Evolutionary conservation across 2,329 filamentous ascomycete genomes (phyloP).

Genomic region (Pseudocercospora ulei): DNA sequence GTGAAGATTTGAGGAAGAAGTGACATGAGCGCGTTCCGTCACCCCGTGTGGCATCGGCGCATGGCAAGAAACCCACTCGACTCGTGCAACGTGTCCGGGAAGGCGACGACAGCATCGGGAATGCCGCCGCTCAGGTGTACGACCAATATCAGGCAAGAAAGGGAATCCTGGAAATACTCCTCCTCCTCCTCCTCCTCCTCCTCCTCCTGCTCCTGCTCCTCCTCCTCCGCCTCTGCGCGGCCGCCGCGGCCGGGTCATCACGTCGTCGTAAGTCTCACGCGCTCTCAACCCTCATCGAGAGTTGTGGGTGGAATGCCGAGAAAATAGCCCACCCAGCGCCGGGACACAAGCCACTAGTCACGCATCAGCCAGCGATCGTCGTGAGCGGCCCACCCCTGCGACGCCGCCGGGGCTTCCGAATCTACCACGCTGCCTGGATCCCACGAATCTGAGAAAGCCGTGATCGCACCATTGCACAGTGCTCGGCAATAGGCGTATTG

Average conservation of each 20-base stretch:
- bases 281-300: constrained; percentile 8
- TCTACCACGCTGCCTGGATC: constrained; percentile 19
- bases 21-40: no score
- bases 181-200: no score
- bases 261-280: constrained; percentile 3
- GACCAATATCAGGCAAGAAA: no score
- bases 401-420: constrained; percentile 7
- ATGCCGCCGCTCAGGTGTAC: no score
- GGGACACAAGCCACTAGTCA: constrained; percentile 13
- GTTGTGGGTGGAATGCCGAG: constrained; percentile 1
- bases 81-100: no score
- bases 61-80: no score
- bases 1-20: constrained; percentile 30
- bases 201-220: no score
- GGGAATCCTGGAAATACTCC: no score
- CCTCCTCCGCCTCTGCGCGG: no score
- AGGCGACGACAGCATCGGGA: no score
- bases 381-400: constrained; percentile 7
- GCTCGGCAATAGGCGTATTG: constrained; percentile 20
- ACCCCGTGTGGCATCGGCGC: no score
- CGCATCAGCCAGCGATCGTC: constrained; percentile 9
- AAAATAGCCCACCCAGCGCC: constrained; percentile 12
- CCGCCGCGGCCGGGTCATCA: neutral
- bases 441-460: constrained; percentile 22
- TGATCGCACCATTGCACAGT: constrained; percentile 17